A percentile compares a stretch with the other conserved stretches of the same genome.
These are phyloP conservation scores for Neurospora sp. DNA, from an alignment of 495 filamentous ascomycete species.

Conservation along the genomic window DNA sequence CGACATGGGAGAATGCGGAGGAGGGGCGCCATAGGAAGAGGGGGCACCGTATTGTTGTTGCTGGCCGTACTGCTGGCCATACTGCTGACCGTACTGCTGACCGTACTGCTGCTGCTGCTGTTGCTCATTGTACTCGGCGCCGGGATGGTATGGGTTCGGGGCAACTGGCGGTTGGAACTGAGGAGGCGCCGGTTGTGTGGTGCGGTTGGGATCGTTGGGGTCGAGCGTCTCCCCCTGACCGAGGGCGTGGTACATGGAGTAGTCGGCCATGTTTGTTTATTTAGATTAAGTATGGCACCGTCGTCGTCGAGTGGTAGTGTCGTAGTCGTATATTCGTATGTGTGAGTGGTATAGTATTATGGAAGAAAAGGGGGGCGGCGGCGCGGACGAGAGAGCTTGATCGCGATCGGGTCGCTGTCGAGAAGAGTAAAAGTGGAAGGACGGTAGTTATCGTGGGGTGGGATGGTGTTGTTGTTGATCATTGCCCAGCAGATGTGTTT, in stretches of 20 bases:
- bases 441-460: not conserved
- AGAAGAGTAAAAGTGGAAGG: not conserved
- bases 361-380: not conserved
- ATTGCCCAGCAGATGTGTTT: not conserved
- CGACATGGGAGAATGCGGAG: constrained; percentile 2
- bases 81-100: constrained; percentile 26
- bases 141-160: constrained; percentile 52
- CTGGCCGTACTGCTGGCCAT: constrained; percentile 5
- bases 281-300: not conserved
- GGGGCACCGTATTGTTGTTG: constrained; percentile 21
- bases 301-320: not conserved
- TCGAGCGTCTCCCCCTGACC: constrained; percentile 52
- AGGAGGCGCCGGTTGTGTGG: constrained; percentile 46
- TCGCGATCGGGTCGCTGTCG: not conserved
- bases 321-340: not conserved
- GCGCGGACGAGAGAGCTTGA: not conserved
- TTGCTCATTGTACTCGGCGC: constrained; percentile 32
- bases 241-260: constrained; percentile 65
- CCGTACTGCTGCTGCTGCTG: constrained; percentile 13
- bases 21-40: constrained; percentile 11
- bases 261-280: constrained; percentile 53
- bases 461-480: not conserved
- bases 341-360: not conserved
- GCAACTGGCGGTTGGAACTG: constrained; percentile 43
- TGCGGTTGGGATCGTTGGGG: constrained; percentile 50